A percentile compares a stretch with the other conserved stretches of the same genome.
Evolutionary conservation across 2,329 filamentous ascomycete species (phyloP).

Genomic region (Phialophora tarda): DNA sequence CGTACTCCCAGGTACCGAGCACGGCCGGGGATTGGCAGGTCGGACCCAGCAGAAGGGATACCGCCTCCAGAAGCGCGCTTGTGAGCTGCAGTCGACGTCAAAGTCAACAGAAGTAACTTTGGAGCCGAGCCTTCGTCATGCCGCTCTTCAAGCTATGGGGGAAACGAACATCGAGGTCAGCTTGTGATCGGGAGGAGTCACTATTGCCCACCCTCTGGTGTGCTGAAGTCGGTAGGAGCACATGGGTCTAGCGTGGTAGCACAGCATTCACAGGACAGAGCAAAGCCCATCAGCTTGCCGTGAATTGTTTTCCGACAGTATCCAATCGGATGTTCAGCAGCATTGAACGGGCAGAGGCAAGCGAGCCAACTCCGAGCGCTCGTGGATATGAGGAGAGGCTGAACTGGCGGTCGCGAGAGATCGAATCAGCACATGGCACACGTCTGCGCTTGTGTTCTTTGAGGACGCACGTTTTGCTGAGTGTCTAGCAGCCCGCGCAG

Average conservation of each 20-base stretch:
- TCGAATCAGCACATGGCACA: slow-evolving; percentile 2
- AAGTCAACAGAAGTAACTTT: background rate
- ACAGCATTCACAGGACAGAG: background rate
- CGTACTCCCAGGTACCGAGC: slow-evolving; percentile 14
- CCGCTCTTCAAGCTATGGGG: background rate
- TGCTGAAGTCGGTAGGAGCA: background rate
- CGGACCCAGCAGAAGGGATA: slow-evolving; percentile 17
- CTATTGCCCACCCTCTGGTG: background rate
- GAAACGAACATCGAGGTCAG: background rate
- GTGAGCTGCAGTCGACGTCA: slow-evolving; percentile 1
- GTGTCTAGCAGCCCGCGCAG: too few relatives aligned
- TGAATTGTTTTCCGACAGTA: background rate
- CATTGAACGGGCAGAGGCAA: background rate
- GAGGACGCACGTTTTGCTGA: background rate
- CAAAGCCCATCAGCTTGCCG: background rate
- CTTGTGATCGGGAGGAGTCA: background rate
- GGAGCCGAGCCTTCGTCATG: background rate
- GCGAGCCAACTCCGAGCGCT: background rate
- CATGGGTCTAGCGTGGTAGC: background rate
- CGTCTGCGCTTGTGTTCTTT: background rate
- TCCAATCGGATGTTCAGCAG: background rate
- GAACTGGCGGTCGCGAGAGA: slow-evolving; percentile 3
- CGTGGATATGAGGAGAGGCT: slow-evolving; percentile 1
- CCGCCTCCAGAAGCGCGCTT: slow-evolving; percentile 6
- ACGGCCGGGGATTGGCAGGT: slow-evolving; percentile 11